Conservation (phyloP, 768 basidiomycete genomes). For the Phaeotremella fagi region DNA sequence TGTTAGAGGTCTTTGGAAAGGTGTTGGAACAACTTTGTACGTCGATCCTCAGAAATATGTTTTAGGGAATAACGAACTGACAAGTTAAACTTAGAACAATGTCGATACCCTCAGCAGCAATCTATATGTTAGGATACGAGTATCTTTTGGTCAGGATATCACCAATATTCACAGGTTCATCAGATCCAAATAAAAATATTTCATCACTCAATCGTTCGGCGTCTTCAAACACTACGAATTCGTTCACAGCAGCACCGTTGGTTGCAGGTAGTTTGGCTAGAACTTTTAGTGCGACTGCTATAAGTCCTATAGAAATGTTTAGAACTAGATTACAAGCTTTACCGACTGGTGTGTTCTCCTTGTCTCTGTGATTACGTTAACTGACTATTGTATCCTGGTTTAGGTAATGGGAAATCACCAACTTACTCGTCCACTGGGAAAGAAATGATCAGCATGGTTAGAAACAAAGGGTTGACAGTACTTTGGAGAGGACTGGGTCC, state of each 20-base stretch:
- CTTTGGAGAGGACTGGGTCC: slow-evolving; percentile 89
- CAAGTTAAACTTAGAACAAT: slow-evolving; percentile 63
- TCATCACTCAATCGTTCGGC: slow-evolving; percentile 24
- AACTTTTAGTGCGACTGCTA: slow-evolving; percentile 63
- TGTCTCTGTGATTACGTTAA: neutral
- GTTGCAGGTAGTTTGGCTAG: slow-evolving; percentile 77
- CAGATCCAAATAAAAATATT: slow-evolving; percentile 23
- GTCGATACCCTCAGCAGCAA: slow-evolving; percentile 82
- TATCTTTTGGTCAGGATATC: slow-evolving; percentile 54
- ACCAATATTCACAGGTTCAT: slow-evolving; percentile 26
- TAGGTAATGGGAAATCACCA: slow-evolving; percentile 32
- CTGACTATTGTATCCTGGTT: neutral
- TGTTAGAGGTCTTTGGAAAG: slow-evolving; percentile 85
- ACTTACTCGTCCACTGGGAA: slow-evolving; percentile 41
- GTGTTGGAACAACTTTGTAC: slow-evolving; percentile 82
- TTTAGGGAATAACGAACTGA: slow-evolving; percentile 2
- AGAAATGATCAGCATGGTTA: slow-evolving; percentile 59
- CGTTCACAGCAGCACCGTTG: slow-evolving; percentile 63
- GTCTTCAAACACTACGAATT: slow-evolving; percentile 18
- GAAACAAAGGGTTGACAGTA: slow-evolving; percentile 60
- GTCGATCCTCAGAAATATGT: too few species aligned
- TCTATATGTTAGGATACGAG: slow-evolving; percentile 95
- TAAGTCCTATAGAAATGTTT: slow-evolving; percentile 48
- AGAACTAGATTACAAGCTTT: slow-evolving; percentile 44
- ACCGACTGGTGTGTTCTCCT: slow-evolving; percentile 25